These are phyloP conservation scores for Leccinum pachyderme DNA, from an alignment of 1,284 basidiomycete species.

Conservation along the genomic window DNA sequence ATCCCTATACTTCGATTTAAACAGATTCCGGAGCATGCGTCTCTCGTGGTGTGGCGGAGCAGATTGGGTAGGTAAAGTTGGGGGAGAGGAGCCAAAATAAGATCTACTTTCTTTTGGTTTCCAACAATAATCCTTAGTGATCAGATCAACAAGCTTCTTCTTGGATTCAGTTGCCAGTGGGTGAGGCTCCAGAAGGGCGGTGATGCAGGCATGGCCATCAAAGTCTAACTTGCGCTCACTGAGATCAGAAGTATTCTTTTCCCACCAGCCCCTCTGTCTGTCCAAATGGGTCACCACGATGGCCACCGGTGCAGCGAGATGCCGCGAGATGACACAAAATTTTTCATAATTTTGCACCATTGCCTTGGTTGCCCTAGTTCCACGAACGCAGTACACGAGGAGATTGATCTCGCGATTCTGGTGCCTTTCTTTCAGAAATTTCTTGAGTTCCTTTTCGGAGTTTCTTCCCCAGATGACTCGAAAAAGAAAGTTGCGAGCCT, in stretches of 20 bases:
- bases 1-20: neutral
- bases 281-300: conserved; percentile 27
- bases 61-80: neutral
- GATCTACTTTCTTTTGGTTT: neutral
- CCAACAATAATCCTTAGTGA: conserved; percentile 14
- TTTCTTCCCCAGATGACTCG: conserved; percentile 9
- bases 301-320: conserved; percentile 25
- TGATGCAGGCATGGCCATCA: conserved; percentile 28
- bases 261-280: conserved; percentile 27
- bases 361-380: conserved; percentile 18
- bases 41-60: neutral
- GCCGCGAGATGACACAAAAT: conserved; percentile 26
- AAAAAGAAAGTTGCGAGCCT: conserved; percentile 4
- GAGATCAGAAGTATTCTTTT: conserved; percentile 11
- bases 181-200: conserved; percentile 11
- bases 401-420: conserved; percentile 24
- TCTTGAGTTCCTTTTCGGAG: conserved; percentile 19
- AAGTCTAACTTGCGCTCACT: conserved; percentile 18
- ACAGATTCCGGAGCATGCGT: neutral
- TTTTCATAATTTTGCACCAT: conserved; percentile 20
- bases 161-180: conserved; percentile 16
- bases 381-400: conserved; percentile 30
- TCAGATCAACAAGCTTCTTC: conserved; percentile 12
- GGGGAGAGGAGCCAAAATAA: conserved; percentile 18
- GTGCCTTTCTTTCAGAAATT: conserved; percentile 24